phyloP scores from a whole-genome alignment of 352 stramenopile genomes.

The Aphanomyces stellatus region DNA sequence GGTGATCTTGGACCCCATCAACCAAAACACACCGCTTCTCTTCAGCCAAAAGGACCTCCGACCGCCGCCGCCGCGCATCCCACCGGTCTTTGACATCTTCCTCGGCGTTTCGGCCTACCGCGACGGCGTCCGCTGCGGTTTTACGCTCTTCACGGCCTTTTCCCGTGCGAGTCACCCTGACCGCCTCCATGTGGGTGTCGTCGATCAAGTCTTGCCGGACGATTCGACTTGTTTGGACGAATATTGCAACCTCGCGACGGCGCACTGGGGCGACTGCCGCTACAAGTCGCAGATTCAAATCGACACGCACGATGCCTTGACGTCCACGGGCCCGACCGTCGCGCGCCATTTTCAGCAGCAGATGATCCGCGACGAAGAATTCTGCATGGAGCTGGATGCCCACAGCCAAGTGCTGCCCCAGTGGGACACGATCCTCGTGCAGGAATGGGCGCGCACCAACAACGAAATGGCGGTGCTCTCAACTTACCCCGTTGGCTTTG shows the following conservation, averaged over 20 bases:
- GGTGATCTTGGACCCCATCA: background rate
- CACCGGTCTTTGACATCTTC: conserved; percentile 11
- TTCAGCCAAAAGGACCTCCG: background rate
- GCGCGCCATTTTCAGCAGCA: conserved; percentile 18
- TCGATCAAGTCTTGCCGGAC: conserved; percentile 10
- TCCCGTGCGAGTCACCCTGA: conserved; percentile 3
- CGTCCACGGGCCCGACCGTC: conserved; percentile 6
- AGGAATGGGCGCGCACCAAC: conserved; percentile 10
- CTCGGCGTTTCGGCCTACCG: conserved; percentile 18
- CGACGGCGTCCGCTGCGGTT: conserved; percentile 11
- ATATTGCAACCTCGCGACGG: conserved; percentile 11
- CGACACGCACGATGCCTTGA: background rate
- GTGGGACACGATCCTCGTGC: conserved; percentile 16
- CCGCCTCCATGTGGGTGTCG: conserved; percentile 9
- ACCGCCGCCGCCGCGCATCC: conserved; percentile 5
- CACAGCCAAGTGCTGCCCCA: conserved; percentile 8
- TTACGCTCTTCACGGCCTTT: conserved; percentile 19
- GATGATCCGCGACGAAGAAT: conserved; percentile 16
- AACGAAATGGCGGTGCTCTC: conserved; percentile 21
- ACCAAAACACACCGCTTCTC: conserved; percentile 3
- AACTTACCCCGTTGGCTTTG: background rate
- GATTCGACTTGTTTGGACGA: conserved; percentile 14
- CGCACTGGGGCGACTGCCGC: background rate
- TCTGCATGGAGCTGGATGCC: conserved; percentile 20
- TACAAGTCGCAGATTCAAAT: conserved; percentile 18